Base-by-base conservation (phyloP, 805 yeast genomes). In the Saccharomycopsis sp. region DNA sequence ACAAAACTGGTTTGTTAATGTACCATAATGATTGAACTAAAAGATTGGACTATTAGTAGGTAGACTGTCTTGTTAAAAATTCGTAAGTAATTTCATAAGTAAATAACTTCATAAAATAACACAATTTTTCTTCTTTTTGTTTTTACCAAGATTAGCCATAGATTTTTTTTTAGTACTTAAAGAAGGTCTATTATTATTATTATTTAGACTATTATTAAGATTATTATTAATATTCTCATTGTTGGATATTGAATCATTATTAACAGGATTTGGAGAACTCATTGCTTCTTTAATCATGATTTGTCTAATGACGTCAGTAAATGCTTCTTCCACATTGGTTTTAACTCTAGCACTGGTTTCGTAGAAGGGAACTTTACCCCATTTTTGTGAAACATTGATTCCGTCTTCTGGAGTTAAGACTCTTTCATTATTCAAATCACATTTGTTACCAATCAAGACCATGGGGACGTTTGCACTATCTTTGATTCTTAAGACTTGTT, bases 331-430 rank as follows among this genome's bases (percentile, higher is more conserved):
- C 23, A 89, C 94, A 54, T 86, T 85, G 49, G 86, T 78, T 58
- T 80, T 77, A 56, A 79, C 74, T 75, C 85, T 76, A n/a, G 98
- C 97, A 52, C 92, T 79, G 1, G 95, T 80, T 59, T 88, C 95
- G 59, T 86, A 85, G 53, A 88, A 89, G 19, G 95, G 95, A 2
- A 84, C 92, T 52, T 73, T 71, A 23, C 59, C 94, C 94, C 96
- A 84, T 44, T 74, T 73, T 47, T 81, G 81, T 21, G 94, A 83
- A 3, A 86, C 81, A 42, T 73, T 74, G 38, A 83, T 78, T 32
- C 95, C 97, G 49, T 82, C 86, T 44, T 79, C 87, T 4, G 85
- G 81, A 42, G 78, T 64, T 15, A 87, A 68, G n/a, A 70, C 79
- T 46, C 96, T 68, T 50, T 80, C 87, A 18, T 73, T 73, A 6